Evolutionary conservation across 129 eudicot species (phyloP), one percentile per base, ranked within the genome.

Genomic region (Centaurea solstitialis): DNA sequence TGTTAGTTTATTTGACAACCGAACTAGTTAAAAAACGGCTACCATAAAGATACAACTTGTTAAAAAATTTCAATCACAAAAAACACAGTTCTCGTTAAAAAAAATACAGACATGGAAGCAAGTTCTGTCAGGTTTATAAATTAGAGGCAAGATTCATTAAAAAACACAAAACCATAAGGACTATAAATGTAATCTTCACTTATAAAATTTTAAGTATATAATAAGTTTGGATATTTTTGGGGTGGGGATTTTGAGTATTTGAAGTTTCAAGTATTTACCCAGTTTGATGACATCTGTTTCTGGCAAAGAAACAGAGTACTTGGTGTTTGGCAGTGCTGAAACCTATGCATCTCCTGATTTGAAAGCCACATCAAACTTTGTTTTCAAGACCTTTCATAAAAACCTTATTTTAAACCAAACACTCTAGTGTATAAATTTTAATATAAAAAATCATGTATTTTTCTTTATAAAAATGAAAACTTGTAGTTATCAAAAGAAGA

Each of bases 301-400:
- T 7, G 20, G 79, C 35, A 81, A 73, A 66, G 37, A 66, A 74
- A 67, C 68, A 80, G 74, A 80, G 84, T 74, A 81, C 75, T 80
- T 66, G 76, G 61, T 37, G 76, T 67, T 67, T 67, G 45, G 28
- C 18, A 35, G 85, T 75, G 28, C 85, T 68, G 85, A 82, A 82
- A 67, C 85, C 81, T 75, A 82, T 82, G 81, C 85, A 53, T 82
- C 69, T 75, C 72, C 76, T 75, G 81, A 82, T 82, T 74, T 81
- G 76, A 81, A 81, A 37, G 80, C 84, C 85, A 76, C 81, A 75
- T 75, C 85, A 75, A 28, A 3, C 69, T 74, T 38, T 68, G 80
- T 74, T 81, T 12, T 57, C n/a, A 43, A 67, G 69, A 79, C 20
- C 66, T 79, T 79, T 33, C 39, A 50, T 70, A 75, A 11, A 17